Evolutionary conservation across 345 rosid species (phyloP).

Genomic region (Euphorbia tirucalli): DNA sequence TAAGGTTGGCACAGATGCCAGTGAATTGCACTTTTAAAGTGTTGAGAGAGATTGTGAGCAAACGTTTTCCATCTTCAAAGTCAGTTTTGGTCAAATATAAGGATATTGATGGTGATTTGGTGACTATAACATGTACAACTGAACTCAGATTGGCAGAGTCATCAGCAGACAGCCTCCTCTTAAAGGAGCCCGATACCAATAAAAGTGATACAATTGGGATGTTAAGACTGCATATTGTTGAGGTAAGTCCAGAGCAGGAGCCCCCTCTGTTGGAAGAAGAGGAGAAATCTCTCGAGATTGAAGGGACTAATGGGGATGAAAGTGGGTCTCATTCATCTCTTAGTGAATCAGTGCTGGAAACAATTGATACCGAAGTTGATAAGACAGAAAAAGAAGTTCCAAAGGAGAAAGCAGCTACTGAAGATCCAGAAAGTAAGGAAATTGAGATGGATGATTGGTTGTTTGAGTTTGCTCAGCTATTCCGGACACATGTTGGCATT

Average conservation of each 20-base stretch:
- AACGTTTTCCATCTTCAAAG: conserved; percentile 79
- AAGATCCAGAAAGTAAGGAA: conserved; percentile 76
- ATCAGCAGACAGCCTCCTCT: conserved; percentile 51
- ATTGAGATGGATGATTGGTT: conserved; percentile 98
- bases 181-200: conserved; percentile 56
- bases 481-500: conserved; percentile 82
- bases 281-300: conserved; percentile 57
- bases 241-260: conserved; percentile 91
- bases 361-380: conserved; percentile 45
- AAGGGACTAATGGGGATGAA: conserved; percentile 60
- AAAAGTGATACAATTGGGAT: conserved; percentile 51
- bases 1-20: conserved; percentile 83
- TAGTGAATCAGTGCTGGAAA: conserved; percentile 46
- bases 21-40: conserved; percentile 72
- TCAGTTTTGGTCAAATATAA: conserved; percentile 81
- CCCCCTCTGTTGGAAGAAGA: conserved; percentile 70
- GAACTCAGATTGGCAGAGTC: conserved; percentile 83
- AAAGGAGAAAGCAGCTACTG: conserved; percentile 55
- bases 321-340: conserved; percentile 47
- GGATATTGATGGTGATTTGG: conserved; percentile 92
- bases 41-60: conserved; percentile 73
- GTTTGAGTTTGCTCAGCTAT: conserved; percentile 94
- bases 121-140: conserved; percentile 68
- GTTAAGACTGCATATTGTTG: conserved; percentile 89
- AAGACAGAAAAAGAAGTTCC: conserved; percentile 49